Percentiles rank a stretch among this genome's conserved stretches.
Conservation (phyloP, 495 filamentous ascomycete species). For the Terfezia claveryi region DNA sequence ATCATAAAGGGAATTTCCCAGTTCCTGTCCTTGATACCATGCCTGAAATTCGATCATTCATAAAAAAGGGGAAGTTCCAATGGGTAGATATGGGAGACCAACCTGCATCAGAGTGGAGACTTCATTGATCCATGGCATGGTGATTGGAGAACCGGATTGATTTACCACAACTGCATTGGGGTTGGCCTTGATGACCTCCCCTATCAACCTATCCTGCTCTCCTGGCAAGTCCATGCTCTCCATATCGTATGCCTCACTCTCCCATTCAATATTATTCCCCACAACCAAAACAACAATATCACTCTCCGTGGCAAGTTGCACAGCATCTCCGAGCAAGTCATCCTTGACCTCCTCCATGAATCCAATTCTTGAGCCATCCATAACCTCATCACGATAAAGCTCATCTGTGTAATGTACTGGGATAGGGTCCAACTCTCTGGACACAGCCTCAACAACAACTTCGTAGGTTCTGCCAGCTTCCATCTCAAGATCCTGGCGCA, state of each 20-base stretch:
- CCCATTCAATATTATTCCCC: constrained; percentile 50
- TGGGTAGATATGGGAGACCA: neutral
- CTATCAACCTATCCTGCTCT: constrained; percentile 35
- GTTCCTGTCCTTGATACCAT: constrained; percentile 47
- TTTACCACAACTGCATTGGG: constrained; percentile 43
- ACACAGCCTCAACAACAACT: constrained; percentile 14
- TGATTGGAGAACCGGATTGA: constrained; percentile 48
- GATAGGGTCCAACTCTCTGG: constrained; percentile 16
- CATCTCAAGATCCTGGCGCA: constrained; percentile 15
- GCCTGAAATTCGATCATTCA: constrained; percentile 23
- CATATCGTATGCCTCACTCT: constrained; percentile 51
- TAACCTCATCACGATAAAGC: constrained; percentile 18
- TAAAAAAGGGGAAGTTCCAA: constrained; percentile 3
- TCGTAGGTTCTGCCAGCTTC: constrained; percentile 13
- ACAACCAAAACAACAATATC: constrained; percentile 50
- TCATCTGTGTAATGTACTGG: constrained; percentile 19
- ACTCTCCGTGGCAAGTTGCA: constrained; percentile 35
- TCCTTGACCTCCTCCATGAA: constrained; percentile 20
- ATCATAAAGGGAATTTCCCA: constrained; percentile 44
- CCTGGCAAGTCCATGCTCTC: constrained; percentile 42
- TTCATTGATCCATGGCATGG: constrained; percentile 43
- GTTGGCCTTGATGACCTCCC: constrained; percentile 34
- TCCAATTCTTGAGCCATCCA: constrained; percentile 18
- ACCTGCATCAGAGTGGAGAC: constrained; percentile 28
- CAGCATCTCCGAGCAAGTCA: constrained; percentile 33